Percentiles rank a stretch among this genome's conserved stretches.
phyloP scores from a whole-genome alignment of 371 early-diverging fungal genomes.

The Mortierella sp. region DNA sequence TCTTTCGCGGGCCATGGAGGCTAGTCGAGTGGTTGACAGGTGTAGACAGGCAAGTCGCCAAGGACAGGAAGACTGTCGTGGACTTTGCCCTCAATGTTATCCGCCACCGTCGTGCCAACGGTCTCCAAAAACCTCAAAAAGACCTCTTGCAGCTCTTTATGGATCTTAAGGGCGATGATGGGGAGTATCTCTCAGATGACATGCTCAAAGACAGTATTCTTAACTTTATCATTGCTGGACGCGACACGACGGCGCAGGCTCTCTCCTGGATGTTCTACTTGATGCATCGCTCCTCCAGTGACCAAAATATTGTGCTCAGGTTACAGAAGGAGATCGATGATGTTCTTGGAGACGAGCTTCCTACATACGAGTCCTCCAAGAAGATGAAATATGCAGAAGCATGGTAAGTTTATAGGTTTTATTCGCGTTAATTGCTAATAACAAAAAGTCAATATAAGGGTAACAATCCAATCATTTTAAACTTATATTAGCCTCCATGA shows the following conservation, averaged over 20 bases:
- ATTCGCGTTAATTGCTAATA: neutral
- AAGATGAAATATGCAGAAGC: constrained; percentile 56
- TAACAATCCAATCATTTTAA: too few species aligned
- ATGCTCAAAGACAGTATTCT: constrained; percentile 75
- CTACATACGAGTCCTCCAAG: constrained; percentile 51
- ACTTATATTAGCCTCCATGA: constrained; percentile 11
- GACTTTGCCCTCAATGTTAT: constrained; percentile 51
- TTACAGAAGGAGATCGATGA: constrained; percentile 71
- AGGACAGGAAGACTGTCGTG: constrained; percentile 43
- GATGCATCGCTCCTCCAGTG: constrained; percentile 58
- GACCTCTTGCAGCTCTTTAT: constrained; percentile 77
- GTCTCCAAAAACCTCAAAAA: constrained; percentile 42
- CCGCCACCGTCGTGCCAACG: constrained; percentile 35
- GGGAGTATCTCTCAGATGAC: constrained; percentile 63
- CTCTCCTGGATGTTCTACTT: constrained; percentile 75
- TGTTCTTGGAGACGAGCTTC: constrained; percentile 41
- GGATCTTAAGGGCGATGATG: constrained; percentile 66
- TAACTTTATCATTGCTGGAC: constrained; percentile 67
- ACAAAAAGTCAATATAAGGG: too few species aligned
- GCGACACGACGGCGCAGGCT: constrained; percentile 66
- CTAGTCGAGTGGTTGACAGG: constrained; percentile 34
- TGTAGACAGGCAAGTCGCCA: constrained; percentile 28
- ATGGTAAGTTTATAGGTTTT: constrained; percentile 24
- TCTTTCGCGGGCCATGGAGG: constrained; percentile 49
- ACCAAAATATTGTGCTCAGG: constrained; percentile 67